Conservation (phyloP, 345 rosid species). For the Turnera subulata region DNA sequence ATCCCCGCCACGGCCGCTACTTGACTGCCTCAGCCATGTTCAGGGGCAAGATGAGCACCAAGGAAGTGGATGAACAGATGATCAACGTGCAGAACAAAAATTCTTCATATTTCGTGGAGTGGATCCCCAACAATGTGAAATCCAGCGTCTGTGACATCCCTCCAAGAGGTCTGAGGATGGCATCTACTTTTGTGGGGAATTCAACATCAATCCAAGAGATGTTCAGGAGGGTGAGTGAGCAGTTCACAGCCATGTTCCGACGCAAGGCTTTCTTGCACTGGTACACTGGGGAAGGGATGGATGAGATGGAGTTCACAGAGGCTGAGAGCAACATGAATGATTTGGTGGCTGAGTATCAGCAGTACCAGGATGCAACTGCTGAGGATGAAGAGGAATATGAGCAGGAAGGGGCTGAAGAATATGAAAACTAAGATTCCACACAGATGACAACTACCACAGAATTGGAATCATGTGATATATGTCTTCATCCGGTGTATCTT, state of each 20-base stretch:
- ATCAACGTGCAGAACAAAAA: constrained; percentile 94
- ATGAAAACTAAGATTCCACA: constrained; percentile 24
- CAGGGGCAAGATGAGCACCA: constrained; percentile 97
- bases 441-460: neutral
- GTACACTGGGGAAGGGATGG: constrained; percentile 99
- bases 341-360: constrained; percentile 91
- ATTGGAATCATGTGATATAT: constrained; percentile 13
- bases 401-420: constrained; percentile 42
- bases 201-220: constrained; percentile 93
- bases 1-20: constrained; percentile 97
- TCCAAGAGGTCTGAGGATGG: constrained; percentile 51
- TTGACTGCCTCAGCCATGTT: constrained; percentile 96
- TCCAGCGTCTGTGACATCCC: constrained; percentile 59
- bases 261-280: constrained; percentile 96
- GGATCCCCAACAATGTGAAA: constrained; percentile 80
- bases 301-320: constrained; percentile 97
- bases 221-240: constrained; percentile 99
- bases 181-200: constrained; percentile 66
- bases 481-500: neutral
- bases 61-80: constrained; percentile 96
- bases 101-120: constrained; percentile 92
- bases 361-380: constrained; percentile 91
- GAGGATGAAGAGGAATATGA: constrained; percentile 86
- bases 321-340: constrained; percentile 99
- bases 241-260: constrained; percentile 95